Evolutionary conservation across 148 eudicot genomes (phyloP).

Genomic region (Salicornia ramosissima): DNA sequence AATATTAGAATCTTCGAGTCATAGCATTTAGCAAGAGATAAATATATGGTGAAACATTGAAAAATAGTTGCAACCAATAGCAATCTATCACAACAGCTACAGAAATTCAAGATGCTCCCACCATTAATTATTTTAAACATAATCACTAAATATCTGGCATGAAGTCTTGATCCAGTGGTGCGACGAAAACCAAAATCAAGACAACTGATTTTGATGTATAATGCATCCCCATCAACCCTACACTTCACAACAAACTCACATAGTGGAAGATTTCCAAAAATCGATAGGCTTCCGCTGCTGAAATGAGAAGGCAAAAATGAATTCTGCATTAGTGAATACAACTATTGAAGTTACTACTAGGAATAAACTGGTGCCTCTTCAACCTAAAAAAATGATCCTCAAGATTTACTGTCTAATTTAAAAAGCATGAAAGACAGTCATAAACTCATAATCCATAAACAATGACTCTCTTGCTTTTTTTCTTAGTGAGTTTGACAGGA

Average conservation of each 20-base stretch:
- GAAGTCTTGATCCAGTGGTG: not conserved
- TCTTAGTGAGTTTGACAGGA: too few species aligned
- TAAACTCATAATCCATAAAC: too few species aligned
- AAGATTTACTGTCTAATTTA: too few species aligned
- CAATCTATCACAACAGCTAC: too few species aligned
- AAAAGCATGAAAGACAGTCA: too few species aligned
- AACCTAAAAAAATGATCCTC: too few species aligned
- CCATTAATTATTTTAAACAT: not conserved
- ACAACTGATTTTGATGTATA: not conserved
- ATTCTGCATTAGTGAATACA: conserved; percentile 7
- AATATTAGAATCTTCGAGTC: too few species aligned
- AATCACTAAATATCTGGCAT: not conserved
- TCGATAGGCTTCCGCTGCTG: conserved; percentile 74
- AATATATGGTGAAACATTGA: too few species aligned
- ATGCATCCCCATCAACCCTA: not conserved
- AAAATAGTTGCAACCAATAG: too few species aligned
- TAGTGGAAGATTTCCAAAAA: conserved; percentile 42
- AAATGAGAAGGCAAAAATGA: conserved; percentile 17
- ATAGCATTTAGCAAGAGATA: not conserved
- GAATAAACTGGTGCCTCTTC: not conserved
- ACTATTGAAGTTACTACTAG: not conserved
- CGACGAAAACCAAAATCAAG: not conserved
- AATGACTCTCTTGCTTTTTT: too few species aligned
- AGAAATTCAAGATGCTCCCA: not conserved
- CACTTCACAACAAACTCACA: conserved; percentile 17